Conservation (phyloP, 2,329 filamentous ascomycete genomes). For the Xylariaceae sp. region DNA sequence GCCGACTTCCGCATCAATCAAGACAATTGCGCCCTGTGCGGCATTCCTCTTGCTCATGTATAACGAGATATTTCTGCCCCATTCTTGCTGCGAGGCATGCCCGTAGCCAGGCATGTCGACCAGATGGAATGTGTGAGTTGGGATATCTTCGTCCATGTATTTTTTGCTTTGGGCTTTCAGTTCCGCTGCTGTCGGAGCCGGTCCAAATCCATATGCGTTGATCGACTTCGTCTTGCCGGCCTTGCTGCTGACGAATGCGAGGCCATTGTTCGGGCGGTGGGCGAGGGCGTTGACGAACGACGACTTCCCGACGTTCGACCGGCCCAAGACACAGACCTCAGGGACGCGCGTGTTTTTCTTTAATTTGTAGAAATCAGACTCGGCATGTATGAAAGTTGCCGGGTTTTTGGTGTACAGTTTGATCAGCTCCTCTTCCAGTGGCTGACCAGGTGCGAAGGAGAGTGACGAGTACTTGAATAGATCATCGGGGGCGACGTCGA, state of each 20-base stretch:
- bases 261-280: constrained; percentile 42
- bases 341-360: constrained; percentile 47
- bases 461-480: constrained; percentile 30
- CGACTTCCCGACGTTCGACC: constrained; percentile 86
- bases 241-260: constrained; percentile 45
- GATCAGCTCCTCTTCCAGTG: constrained; percentile 23
- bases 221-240: constrained; percentile 51
- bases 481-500: constrained; percentile 28
- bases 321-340: constrained; percentile 72
- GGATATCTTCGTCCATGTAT: constrained; percentile 35
- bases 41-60: constrained; percentile 44
- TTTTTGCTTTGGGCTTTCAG: constrained; percentile 21
- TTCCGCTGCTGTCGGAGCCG: constrained; percentile 27
- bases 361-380: constrained; percentile 40
- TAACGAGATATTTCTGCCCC: constrained; percentile 48
- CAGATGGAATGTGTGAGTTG: constrained; percentile 43
- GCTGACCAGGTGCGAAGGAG: constrained; percentile 17
- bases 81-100: constrained; percentile 40
- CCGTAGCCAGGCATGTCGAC: constrained; percentile 50
- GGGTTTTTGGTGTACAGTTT: constrained; percentile 27
- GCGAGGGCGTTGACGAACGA: constrained; percentile 80
- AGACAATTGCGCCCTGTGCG: constrained; percentile 47
- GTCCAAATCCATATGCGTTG: constrained; percentile 52
- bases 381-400: constrained; percentile 25
- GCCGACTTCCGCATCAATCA: constrained; percentile 49